Evolutionary conservation across 352 stramenopile species (phyloP).

Genomic region (Thalassiosira hispida): DNA sequence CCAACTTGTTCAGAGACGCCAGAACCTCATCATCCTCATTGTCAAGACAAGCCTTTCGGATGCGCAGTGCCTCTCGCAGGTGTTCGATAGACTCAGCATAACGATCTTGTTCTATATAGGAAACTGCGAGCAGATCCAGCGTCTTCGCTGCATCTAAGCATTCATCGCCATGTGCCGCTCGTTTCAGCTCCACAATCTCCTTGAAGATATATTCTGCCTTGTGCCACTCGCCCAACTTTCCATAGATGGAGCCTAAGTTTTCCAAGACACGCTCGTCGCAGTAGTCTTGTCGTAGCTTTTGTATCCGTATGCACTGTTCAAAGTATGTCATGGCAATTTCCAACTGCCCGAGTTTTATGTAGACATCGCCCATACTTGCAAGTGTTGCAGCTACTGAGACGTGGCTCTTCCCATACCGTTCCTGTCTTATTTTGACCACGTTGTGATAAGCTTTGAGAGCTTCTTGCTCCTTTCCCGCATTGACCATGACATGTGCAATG

Average conservation of each 20-base stretch:
- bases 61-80: slow-evolving; percentile 53
- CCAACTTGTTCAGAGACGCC: slow-evolving; percentile 60
- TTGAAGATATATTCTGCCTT: slow-evolving; percentile 56
- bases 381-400: slow-evolving; percentile 53
- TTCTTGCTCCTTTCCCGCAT: slow-evolving; percentile 53
- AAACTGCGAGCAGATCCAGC: slow-evolving; percentile 59
- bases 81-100: slow-evolving; percentile 55
- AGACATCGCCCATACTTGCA: slow-evolving; percentile 61
- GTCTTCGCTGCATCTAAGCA: slow-evolving; percentile 53
- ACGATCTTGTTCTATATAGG: slow-evolving; percentile 63
- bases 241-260: slow-evolving; percentile 63
- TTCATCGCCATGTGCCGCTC: slow-evolving; percentile 39
- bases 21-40: slow-evolving; percentile 53
- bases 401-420: slow-evolving; percentile 55
- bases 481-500: slow-evolving; percentile 72
- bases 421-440: slow-evolving; percentile 53
- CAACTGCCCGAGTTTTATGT: slow-evolving; percentile 59
- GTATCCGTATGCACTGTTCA: slow-evolving; percentile 58
- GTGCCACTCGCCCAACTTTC: slow-evolving; percentile 60
- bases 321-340: slow-evolving; percentile 62
- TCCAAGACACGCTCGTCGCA: slow-evolving; percentile 53
- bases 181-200: slow-evolving; percentile 49
- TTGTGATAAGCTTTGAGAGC: slow-evolving; percentile 55
- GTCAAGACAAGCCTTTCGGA: slow-evolving; percentile 50
- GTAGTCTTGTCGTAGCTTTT: slow-evolving; percentile 41